Evolutionary conservation across 768 basidiomycete species (phyloP).

Genomic region (Phylloporus rhodoxanthus): DNA sequence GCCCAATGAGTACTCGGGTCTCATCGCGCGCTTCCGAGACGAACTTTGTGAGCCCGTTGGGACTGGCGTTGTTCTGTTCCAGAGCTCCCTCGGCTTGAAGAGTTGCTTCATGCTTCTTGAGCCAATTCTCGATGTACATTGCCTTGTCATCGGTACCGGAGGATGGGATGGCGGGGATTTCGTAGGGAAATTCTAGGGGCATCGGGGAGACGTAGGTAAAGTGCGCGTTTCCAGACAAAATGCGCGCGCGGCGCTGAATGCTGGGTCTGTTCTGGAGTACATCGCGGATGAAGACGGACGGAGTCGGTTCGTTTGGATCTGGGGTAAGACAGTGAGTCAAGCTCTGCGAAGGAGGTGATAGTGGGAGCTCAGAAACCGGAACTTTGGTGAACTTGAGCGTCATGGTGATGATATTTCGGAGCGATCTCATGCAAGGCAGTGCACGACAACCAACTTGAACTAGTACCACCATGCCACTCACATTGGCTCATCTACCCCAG

Average conservation of each 20-base stretch:
- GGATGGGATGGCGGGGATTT: constrained; percentile 53
- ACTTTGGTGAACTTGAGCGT: constrained; percentile 14
- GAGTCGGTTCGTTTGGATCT: constrained; percentile 50
- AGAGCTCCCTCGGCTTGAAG: constrained; percentile 17
- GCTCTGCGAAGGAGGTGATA: constrained; percentile 38
- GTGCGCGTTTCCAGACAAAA: constrained; percentile 54
- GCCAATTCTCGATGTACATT: constrained; percentile 71
- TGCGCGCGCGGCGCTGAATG: constrained; percentile 62
- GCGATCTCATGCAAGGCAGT: constrained; percentile 13
- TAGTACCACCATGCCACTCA: no score
- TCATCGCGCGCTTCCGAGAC: constrained; percentile 46
- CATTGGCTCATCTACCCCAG: constrained; percentile 24
- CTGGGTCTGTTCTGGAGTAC: constrained; percentile 51
- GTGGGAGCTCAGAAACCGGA: constrained; percentile 43
- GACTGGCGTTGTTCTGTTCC: background rate
- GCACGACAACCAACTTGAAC: no score
- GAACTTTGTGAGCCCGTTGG: constrained; percentile 40
- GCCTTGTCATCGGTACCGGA: constrained; percentile 47
- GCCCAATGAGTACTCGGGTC: constrained; percentile 56
- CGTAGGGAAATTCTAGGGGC: constrained; percentile 78
- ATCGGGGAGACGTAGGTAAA: constrained; percentile 81
- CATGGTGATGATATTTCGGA: constrained; percentile 16
- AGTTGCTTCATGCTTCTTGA: constrained; percentile 57
- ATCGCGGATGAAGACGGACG: constrained; percentile 45
- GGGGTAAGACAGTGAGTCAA: constrained; percentile 51